Evolutionary conservation across 768 basidiomycete species (phyloP).

Genomic region (Ephemerocybe angulata): DNA sequence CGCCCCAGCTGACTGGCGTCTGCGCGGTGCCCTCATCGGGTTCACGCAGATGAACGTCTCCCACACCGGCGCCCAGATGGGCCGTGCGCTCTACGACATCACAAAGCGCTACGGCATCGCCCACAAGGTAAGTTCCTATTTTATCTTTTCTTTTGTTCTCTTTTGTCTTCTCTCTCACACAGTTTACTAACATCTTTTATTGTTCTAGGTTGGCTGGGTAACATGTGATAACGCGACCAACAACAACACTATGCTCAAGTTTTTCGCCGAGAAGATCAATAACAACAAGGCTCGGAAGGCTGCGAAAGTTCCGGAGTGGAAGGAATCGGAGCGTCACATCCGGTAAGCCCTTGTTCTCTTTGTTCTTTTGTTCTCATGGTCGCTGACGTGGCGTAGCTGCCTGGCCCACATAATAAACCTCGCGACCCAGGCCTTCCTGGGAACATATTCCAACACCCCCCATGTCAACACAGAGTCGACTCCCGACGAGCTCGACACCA

Average conservation of each 20-base stretch:
- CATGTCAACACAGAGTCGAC: conserved; percentile 17
- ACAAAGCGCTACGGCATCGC: conserved; percentile 20
- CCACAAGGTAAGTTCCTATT: conserved; percentile 23
- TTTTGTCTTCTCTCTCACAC: conserved; percentile 34
- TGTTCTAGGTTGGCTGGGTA: conserved; percentile 25
- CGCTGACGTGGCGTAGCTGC: background rate
- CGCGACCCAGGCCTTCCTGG: conserved; percentile 26
- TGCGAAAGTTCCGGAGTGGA: background rate
- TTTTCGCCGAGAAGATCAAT: conserved; percentile 25
- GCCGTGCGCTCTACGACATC: conserved; percentile 37
- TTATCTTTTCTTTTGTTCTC: conserved; percentile 3
- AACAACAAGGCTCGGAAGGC: background rate
- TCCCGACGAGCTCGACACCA: background rate
- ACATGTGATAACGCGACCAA: conserved; percentile 31
- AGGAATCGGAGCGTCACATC: background rate
- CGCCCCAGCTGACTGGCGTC: conserved; percentile 20
- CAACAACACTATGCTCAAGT: conserved; percentile 32
- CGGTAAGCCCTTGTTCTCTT: background rate
- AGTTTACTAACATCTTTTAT: conserved; percentile 18
- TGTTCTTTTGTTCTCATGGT: background rate
- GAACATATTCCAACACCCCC: conserved; percentile 19
- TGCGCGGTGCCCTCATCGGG: conserved; percentile 29
- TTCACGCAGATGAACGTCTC: conserved; percentile 36
- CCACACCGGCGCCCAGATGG: conserved; percentile 32
- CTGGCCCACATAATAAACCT: conserved; percentile 25